phyloP scores from a whole-genome alignment of 75 land plant genomes.

The Pinus taeda region DNA sequence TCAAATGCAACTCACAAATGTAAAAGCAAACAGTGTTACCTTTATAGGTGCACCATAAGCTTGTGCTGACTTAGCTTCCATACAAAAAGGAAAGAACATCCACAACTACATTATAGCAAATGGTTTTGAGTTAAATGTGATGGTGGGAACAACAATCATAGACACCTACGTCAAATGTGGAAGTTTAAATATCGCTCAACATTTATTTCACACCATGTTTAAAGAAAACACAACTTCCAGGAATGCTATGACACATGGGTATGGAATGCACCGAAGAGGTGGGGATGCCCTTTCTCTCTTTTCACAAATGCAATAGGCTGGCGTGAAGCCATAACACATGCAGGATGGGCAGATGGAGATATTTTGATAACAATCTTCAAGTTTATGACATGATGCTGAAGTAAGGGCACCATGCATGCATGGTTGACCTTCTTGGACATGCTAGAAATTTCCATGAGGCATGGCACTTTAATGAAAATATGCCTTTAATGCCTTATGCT shows the following conservation, averaged over 20 bases:
- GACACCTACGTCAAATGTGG: slow-evolving; percentile 19
- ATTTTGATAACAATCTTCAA: slow-evolving; percentile 20
- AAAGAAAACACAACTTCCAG: slow-evolving; percentile 4
- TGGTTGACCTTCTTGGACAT: slow-evolving; percentile 42
- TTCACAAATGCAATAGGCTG: slow-evolving; percentile 11
- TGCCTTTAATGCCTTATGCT: slow-evolving; percentile 36
- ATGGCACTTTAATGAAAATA: slow-evolving; percentile 25
- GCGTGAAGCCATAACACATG: slow-evolving; percentile 16
- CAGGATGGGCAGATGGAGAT: slow-evolving; percentile 18
- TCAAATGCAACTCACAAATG: too few relatives aligned
- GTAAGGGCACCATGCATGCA: slow-evolving; percentile 37
- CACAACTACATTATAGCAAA: not conserved
- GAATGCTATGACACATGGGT: slow-evolving; percentile 17
- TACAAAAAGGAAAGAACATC: not conserved
- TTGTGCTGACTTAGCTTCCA: not conserved
- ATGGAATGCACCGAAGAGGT: not conserved
- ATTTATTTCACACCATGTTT: slow-evolving; percentile 9
- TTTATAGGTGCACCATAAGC: not conserved
- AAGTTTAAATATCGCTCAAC: slow-evolving; percentile 9
- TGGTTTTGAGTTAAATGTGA: not conserved
- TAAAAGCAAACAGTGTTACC: not conserved
- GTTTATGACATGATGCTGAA: slow-evolving; percentile 20
- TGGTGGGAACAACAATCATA: not conserved
- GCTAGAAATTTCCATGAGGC: slow-evolving; percentile 40
- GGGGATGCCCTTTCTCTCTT: slow-evolving; percentile 8